phyloP scores from a whole-genome alignment of 495 filamentous ascomycete species.

The Tuber calosporum region DNA sequence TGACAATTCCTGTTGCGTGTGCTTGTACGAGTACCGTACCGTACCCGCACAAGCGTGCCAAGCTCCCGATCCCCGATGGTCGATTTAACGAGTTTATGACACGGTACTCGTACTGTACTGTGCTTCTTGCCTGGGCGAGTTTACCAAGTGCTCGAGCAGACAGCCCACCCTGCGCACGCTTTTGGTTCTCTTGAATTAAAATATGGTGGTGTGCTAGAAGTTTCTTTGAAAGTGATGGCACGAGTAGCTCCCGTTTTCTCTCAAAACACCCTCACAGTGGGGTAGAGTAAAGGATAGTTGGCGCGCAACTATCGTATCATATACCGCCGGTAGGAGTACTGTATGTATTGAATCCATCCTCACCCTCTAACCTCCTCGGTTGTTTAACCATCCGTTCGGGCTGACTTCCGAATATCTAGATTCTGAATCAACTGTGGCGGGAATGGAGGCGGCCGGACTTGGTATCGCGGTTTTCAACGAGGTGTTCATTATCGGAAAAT shows the following conservation, averaged over 20 bases:
- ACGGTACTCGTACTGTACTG: too few relatives aligned
- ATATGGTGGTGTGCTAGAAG: background rate
- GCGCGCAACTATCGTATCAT: background rate
- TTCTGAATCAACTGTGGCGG: background rate
- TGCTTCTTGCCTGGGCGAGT: too few relatives aligned
- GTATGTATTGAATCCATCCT: background rate
- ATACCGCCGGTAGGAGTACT: too few relatives aligned
- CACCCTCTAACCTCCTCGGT: background rate
- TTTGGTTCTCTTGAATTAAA: background rate
- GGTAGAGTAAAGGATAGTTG: background rate
- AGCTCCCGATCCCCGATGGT: too few relatives aligned
- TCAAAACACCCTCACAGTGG: background rate
- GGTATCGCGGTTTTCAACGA: conserved; percentile 17
- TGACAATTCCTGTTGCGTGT: too few relatives aligned
- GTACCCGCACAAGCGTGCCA: too few relatives aligned
- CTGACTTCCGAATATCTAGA: background rate
- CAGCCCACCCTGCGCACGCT: background rate
- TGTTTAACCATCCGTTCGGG: background rate
- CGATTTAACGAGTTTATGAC: too few relatives aligned
- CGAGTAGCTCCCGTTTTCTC: background rate
- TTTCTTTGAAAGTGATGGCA: background rate
- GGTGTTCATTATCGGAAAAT: conserved; percentile 9
- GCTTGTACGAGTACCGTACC: too few relatives aligned
- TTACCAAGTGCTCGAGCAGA: too few relatives aligned
- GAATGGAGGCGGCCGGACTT: conserved; percentile 11